Conservation (phyloP, 805 yeast species). For the Soucietia sequanensis region DNA sequence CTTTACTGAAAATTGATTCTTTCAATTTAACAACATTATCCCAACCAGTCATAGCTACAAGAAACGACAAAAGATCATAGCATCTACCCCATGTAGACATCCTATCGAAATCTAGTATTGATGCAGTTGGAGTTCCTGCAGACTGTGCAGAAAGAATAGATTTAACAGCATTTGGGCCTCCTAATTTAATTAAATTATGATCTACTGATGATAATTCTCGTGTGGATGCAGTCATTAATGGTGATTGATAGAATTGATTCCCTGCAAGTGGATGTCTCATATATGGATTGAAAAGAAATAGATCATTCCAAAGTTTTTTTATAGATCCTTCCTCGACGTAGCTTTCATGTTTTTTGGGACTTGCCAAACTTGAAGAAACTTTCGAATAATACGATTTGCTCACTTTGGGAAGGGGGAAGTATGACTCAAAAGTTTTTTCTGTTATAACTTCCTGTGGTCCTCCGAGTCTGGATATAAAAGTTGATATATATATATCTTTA, state of each 20-base stretch:
- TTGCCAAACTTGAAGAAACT: background rate
- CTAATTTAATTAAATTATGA: conserved; percentile 22
- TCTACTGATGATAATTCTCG: conserved; percentile 37
- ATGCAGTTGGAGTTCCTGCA: conserved; percentile 21
- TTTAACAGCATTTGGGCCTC: conserved; percentile 27
- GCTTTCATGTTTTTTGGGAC: background rate
- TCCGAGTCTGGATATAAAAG: conserved; percentile 17
- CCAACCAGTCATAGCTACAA: conserved; percentile 80
- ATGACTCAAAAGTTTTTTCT: conserved; percentile 24
- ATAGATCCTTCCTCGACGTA: conserved; percentile 24
- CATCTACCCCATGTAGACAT: conserved; percentile 43
- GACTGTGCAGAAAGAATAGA: conserved; percentile 31
- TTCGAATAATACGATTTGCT: conserved; percentile 1
- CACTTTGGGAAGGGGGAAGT: conserved; percentile 26
- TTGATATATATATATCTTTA: conserved; percentile 22
- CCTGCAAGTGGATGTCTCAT: conserved; percentile 37
- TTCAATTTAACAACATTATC: conserved; percentile 65
- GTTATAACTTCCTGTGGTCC: conserved; percentile 22
- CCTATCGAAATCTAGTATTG: conserved; percentile 31
- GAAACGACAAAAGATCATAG: conserved; percentile 67
- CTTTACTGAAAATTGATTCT: conserved; percentile 64
- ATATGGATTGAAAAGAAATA: conserved; percentile 26
- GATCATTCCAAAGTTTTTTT: conserved; percentile 31
- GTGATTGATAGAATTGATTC: conserved; percentile 33
- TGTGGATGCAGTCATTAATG: conserved; percentile 30